phyloP scores from a whole-genome alignment of 441 rosid genomes.

The Viola pubescens region DNA sequence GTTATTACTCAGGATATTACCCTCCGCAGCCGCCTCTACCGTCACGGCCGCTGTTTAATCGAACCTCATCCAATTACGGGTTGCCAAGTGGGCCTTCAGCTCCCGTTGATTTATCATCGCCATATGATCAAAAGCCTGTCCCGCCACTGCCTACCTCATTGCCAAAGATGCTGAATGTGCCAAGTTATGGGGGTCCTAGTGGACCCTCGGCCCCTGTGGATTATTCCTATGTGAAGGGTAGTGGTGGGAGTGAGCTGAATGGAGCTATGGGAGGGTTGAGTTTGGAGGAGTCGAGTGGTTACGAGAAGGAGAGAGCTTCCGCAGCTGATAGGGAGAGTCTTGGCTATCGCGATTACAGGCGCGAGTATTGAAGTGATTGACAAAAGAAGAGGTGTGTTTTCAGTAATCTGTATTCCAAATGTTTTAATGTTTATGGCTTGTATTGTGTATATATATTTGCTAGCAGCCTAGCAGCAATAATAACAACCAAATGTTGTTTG shows the following conservation, averaged over 20 bases:
- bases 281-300: slow-evolving; percentile 41
- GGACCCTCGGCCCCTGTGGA: slow-evolving; percentile 54
- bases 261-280: slow-evolving; percentile 35
- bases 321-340: slow-evolving; percentile 29
- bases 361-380: slow-evolving; percentile 23
- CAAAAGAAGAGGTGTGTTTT: not conserved
- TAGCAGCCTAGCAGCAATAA: not conserved
- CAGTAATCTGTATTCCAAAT: not conserved
- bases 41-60: slow-evolving; percentile 33
- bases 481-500: not conserved
- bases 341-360: slow-evolving; percentile 23
- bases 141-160: slow-evolving; percentile 3
- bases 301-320: slow-evolving; percentile 24
- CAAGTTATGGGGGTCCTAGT: slow-evolving; percentile 27
- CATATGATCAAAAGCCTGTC: slow-evolving; percentile 32
- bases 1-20: slow-evolving; percentile 31
- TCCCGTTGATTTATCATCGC: slow-evolving; percentile 29
- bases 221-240: slow-evolving; percentile 41
- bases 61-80: slow-evolving; percentile 19
- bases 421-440: not conserved
- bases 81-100: slow-evolving; percentile 38
- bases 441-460: not conserved
- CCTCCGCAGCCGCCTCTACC: slow-evolving; percentile 32
- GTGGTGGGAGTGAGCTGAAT: slow-evolving; percentile 10
- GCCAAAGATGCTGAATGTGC: slow-evolving; percentile 9